Evolutionary conservation across 257 asterid species (phyloP), one percentile per base, ranked within the genome.

Genomic region (Penstemon eatonii): DNA sequence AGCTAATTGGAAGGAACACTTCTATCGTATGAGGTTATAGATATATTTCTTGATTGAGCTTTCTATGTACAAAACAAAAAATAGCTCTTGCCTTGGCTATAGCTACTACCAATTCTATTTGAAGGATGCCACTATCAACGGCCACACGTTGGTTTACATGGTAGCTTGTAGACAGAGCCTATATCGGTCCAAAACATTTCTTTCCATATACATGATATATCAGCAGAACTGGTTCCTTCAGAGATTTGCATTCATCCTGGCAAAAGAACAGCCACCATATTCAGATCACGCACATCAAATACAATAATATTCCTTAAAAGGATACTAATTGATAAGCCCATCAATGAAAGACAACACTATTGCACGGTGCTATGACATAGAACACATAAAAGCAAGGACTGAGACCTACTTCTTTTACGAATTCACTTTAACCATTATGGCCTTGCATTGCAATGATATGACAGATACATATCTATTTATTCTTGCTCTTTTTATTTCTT

Each of bases 41-140:
- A 39, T 46, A 39, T 46, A 39, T 59, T 7, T 37, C 65, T 6
- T 40, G 47, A 46, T 39, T 59, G 47, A 59, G 65, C 18, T 39
- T 59, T 25, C 8, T 44, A 60, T 60, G 65, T 60, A 60, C 65
- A 60, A 7, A 40, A 60, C 36, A 19, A 38, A 41, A 41, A 58
- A 60, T 15, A 0, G 65, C 10, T 42, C 50, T 40, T 60, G 18
- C 50, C 65, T 60, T 40, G 8, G 50, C 50, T 59, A 3, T 40
- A 25, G 2, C 33, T 25, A 25, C 33, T 25, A 25, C 64, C 44
- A 59, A 39, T 60, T 38, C 25, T n/a, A 40, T 40, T 33, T 40
- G 63, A 60, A 38, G 50, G n/a, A 60, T 19, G 12, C 3, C 33
- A 25, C 33, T 25, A 25, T 25, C 33, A 25, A 25, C 33, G 33